Evolutionary conservation across 192 early-diverging fungal species (phyloP).

Genomic region (Entomortierella beljakovae): DNA sequence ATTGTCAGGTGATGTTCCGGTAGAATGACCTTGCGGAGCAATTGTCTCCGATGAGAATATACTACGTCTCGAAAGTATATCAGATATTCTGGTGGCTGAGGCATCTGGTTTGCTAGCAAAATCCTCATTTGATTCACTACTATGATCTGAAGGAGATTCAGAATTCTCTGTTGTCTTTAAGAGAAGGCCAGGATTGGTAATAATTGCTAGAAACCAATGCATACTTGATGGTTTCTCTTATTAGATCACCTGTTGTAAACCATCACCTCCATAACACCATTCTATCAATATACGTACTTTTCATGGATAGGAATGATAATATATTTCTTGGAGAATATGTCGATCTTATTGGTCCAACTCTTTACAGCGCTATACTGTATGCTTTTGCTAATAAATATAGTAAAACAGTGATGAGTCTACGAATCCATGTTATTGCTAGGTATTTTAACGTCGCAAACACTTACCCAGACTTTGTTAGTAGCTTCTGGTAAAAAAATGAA

Average conservation of each 20-base stretch:
- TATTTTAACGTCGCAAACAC: conserved; percentile 14
- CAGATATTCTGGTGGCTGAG: neutral
- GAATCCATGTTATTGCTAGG: neutral
- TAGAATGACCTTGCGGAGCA: neutral
- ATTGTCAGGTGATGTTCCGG: neutral
- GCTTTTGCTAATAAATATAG: conserved; percentile 8
- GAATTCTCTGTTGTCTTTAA: conserved; percentile 5
- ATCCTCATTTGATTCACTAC: no score
- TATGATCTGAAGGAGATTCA: no score
- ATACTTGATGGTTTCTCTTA: conserved; percentile 61
- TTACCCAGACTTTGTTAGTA: conserved; percentile 55
- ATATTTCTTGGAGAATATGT: conserved; percentile 77
- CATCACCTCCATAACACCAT: neutral
- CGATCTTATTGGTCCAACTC: conserved; percentile 78
- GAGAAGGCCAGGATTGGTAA: conserved; percentile 74
- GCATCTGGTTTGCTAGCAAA: no score
- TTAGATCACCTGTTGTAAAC: neutral
- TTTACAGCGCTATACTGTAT: conserved; percentile 69
- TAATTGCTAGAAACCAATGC: conserved; percentile 89
- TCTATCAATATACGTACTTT: conserved; percentile 15
- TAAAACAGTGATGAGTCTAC: neutral
- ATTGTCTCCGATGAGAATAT: neutral
- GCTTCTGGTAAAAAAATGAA: conserved; percentile 81
- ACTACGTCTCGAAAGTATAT: neutral
- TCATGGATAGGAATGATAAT: conserved; percentile 89